A percentile compares a stretch with the other conserved stretches of the same genome.
phyloP scores from a whole-genome alignment of 768 basidiomycete genomes.

The Nevesoporus exiguus region DNA sequence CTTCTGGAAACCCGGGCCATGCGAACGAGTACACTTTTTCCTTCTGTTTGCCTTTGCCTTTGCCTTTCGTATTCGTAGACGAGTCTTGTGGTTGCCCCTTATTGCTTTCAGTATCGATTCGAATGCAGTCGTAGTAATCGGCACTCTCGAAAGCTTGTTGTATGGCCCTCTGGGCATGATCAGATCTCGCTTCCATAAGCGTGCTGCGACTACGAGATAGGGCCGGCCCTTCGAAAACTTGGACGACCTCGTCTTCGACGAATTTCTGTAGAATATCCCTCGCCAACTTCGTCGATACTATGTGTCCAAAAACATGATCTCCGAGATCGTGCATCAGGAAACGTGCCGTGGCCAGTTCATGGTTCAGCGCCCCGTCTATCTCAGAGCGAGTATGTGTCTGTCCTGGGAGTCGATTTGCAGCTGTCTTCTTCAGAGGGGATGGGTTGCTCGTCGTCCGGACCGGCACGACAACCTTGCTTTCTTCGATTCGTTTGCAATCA shows the following conservation, averaged over 20 bases:
- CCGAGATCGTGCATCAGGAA: conserved; percentile 11
- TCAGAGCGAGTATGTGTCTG: background rate
- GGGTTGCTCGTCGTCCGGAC: background rate
- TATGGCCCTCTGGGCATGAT: background rate
- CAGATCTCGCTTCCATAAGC: background rate
- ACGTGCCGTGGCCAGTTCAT: conserved; percentile 7
- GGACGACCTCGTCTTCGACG: background rate
- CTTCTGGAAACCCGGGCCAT: background rate
- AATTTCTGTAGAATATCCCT: background rate
- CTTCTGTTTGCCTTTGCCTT: too few relatives aligned
- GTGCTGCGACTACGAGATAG: too few relatives aligned
- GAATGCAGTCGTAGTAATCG: background rate
- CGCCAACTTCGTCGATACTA: background rate
- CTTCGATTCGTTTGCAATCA: too few relatives aligned
- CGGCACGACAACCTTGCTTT: too few relatives aligned
- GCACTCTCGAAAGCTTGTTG: conserved; percentile 7
- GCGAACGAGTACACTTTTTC: too few relatives aligned
- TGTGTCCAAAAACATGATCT: conserved; percentile 2
- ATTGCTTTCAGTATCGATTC: background rate
- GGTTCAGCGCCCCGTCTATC: conserved; percentile 1
- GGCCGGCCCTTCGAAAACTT: too few relatives aligned
- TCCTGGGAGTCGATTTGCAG: conserved; percentile 1
- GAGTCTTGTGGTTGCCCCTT: background rate
- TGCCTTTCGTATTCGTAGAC: too few relatives aligned
- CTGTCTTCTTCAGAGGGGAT: conserved; percentile 1